Evolutionary conservation across 352 stramenopile species (phyloP), one percentile per base, ranked within the genome.

Genomic region (Phytopythium sindhum): DNA sequence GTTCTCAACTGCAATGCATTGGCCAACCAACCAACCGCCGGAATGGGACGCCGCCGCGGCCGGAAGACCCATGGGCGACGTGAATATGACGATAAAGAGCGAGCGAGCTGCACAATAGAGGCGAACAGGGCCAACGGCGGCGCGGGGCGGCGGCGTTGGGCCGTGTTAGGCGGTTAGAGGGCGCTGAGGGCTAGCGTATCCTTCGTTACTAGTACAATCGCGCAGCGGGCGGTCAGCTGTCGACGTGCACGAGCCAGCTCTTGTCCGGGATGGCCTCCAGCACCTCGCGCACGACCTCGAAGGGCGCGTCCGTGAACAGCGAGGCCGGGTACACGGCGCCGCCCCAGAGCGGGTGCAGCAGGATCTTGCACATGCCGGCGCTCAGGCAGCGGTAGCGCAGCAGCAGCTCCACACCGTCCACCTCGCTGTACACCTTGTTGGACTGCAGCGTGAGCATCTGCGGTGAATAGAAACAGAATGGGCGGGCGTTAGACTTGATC

Each of bases 341-440:
- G 54, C 95, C 96, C 97, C 97, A 99, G 50, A 68, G 73, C 2
- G 97, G 97, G 82, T 99, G 97, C 37, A 97, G 71, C 61, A 99
- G 80, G 67, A 99, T 97, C 73, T 98, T 98, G 75, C 97, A 99
- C 81, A 96, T 97, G 51, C 96, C 97, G 7, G 95, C 96, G 67
- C 77, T 92, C 47, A 89, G 60, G 65, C 80, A 92, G 50, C 77
- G 86, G 75, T 96, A 97, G 56, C 85, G 73, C 60, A 96, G 75
- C 61, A 95, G 68, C 50, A 95, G 65, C 71, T 96, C 86, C 80
- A 98, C 97, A 37, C 94, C 94, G 76, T 98, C 95, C 57, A 98
- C 95, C 77, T 99, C 96, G 61, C 87, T 97, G 81, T 98, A 99
- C 19, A 99, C 93, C 70, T 98, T 95, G 65, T 95, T 98, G 55